Percentiles rank a stretch among this genome's conserved stretches.
Conservation (phyloP, 306 rosid species). For the Vigna hirtella region DNA sequence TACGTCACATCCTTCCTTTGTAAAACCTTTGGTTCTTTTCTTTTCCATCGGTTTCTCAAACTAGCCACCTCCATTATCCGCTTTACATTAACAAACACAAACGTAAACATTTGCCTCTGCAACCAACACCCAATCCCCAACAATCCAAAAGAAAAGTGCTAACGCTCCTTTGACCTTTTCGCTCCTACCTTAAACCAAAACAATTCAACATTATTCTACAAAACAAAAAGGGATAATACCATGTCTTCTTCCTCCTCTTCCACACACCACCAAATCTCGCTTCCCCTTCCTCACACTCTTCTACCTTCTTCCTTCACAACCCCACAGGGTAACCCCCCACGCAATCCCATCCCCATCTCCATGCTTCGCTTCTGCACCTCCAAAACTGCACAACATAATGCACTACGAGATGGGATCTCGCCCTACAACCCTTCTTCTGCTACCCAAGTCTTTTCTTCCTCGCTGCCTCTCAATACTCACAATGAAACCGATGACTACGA, state of each 20-base stretch:
- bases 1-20: conserved; percentile 5
- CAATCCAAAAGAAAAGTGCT: neutral
- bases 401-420: conserved; percentile 53
- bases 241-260: conserved; percentile 52
- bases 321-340: neutral
- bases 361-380: conserved; percentile 39
- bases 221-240: neutral
- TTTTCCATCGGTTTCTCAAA: conserved; percentile 32
- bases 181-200: neutral
- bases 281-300: conserved; percentile 81
- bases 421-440: conserved; percentile 33
- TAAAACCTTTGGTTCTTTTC: neutral
- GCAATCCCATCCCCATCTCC: neutral
- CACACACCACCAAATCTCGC: conserved; percentile 75
- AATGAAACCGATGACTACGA: conserved; percentile 77
- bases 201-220: neutral
- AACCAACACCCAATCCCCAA: neutral
- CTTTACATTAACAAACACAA: neutral
- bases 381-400: neutral
- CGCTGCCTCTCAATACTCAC: conserved; percentile 58
- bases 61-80: neutral
- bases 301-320: conserved; percentile 54
- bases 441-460: conserved; percentile 57
- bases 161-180: conserved; percentile 3
- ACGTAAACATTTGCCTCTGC: neutral